A percentile compares a stretch with the other conserved stretches of the same genome.
These are phyloP conservation scores for Zygosaccharomyces sapae DNA, from an alignment of 1,139 yeast species.

Conservation along the genomic window DNA sequence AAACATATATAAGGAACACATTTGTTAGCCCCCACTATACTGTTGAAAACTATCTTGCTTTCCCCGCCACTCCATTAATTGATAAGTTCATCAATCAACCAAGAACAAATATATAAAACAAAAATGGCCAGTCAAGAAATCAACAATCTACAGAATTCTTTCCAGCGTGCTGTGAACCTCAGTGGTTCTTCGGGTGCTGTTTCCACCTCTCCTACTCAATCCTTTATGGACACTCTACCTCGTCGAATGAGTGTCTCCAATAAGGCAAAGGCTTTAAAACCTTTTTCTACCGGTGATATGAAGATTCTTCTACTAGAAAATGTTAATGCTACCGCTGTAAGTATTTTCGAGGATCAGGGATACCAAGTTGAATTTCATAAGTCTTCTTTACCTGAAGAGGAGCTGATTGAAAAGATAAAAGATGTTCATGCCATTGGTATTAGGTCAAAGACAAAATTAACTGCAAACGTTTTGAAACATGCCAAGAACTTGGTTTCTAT, in stretches of 20 bases:
- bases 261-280: conserved; percentile 46
- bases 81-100: neutral
- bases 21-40: neutral
- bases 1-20: conserved; percentile 3
- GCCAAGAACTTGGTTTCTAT: conserved; percentile 86
- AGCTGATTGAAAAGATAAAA: conserved; percentile 86
- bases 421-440: conserved; percentile 97
- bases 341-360: conserved; percentile 81
- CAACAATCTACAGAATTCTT: conserved; percentile 48
- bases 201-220: conserved; percentile 52
- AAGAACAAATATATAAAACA: conserved; percentile 44
- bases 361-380: conserved; percentile 95
- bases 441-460: conserved; percentile 91
- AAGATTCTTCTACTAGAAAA: conserved; percentile 87
- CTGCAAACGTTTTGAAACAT: conserved; percentile 69
- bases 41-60: conserved; percentile 4
- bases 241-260: conserved; percentile 38
- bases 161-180: conserved; percentile 48
- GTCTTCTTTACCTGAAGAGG: conserved; percentile 85
- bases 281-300: conserved; percentile 59
- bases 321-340: conserved; percentile 87
- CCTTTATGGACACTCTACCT: conserved; percentile 41
- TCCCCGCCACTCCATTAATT: conserved; percentile 26
- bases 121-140: conserved; percentile 15
- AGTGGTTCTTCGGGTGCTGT: conserved; percentile 61